phyloP scores from a whole-genome alignment of 2,329 filamentous ascomycete genomes.

The Fulvia fulva region DNA sequence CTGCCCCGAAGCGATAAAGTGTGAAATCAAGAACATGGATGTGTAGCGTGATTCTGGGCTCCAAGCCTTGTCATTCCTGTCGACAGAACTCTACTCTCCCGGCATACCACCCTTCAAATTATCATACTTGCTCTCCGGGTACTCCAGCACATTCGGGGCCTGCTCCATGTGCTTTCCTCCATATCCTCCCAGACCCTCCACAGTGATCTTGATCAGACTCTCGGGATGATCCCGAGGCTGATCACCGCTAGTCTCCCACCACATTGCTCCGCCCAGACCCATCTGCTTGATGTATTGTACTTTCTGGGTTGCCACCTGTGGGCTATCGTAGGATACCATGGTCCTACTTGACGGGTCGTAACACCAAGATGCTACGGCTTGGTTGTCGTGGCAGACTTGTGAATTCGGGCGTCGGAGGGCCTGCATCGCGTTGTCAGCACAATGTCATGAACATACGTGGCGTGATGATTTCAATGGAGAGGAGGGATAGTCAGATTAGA shows the following conservation, averaged over 20 bases:
- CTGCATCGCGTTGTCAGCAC: neutral
- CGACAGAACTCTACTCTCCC: slow-evolving; percentile 6
- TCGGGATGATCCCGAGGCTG: slow-evolving; percentile 48
- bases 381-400: slow-evolving; percentile 59
- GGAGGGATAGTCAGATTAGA: slow-evolving; percentile 36
- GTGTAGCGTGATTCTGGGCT: too few species aligned
- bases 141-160: slow-evolving; percentile 45
- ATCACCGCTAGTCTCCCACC: slow-evolving; percentile 88
- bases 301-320: slow-evolving; percentile 64
- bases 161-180: slow-evolving; percentile 43
- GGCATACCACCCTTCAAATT: slow-evolving; percentile 46
- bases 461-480: neutral
- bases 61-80: too few species aligned
- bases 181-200: slow-evolving; percentile 38
- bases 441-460: neutral
- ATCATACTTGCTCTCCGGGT: slow-evolving; percentile 51
- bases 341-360: slow-evolving; percentile 61
- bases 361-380: slow-evolving; percentile 69
- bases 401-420: slow-evolving; percentile 56
- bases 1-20: too few species aligned
- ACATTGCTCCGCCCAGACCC: slow-evolving; percentile 85
- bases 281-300: slow-evolving; percentile 64
- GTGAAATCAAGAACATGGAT: too few species aligned
- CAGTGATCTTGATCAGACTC: slow-evolving; percentile 58
- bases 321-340: slow-evolving; percentile 74